phyloP scores from a whole-genome alignment of 106 monocot genomes.

The Chionographis japonica region DNA sequence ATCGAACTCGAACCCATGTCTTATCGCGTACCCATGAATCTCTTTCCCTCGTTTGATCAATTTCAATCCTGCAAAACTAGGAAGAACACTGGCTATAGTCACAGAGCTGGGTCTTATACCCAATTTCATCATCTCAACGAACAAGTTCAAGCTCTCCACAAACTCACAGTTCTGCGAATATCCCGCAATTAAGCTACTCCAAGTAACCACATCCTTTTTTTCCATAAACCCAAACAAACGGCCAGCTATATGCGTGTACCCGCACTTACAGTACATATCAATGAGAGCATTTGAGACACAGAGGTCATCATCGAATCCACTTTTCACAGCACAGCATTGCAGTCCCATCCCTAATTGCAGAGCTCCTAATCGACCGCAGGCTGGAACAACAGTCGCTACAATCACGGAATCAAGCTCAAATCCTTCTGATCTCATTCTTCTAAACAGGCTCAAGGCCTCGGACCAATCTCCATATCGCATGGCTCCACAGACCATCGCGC shows the following conservation, averaged over 20 bases:
- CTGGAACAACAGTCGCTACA: constrained; percentile 41
- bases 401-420: constrained; percentile 40
- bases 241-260: constrained; percentile 3
- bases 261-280: constrained; percentile 69
- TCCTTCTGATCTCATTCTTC: constrained; percentile 35
- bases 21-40: constrained; percentile 44
- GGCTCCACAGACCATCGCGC: constrained; percentile 35
- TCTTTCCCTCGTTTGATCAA: constrained; percentile 32
- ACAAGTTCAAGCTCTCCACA: constrained; percentile 14
- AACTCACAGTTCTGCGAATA: constrained; percentile 45
- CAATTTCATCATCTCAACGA: constrained; percentile 29
- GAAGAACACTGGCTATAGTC: constrained; percentile 44
- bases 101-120: constrained; percentile 31
- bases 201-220: constrained; percentile 48
- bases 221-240: constrained; percentile 25
- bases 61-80: constrained; percentile 19
- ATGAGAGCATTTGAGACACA: constrained; percentile 53
- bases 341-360: constrained; percentile 31
- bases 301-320: constrained; percentile 28
- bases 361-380: constrained; percentile 39
- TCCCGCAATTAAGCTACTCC: constrained; percentile 61
- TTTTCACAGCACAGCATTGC: constrained; percentile 37
- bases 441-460: constrained; percentile 39
- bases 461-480: constrained; percentile 30
- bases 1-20: constrained; percentile 25